Evolutionary conservation across 2,329 filamentous ascomycete species (phyloP), one percentile per base, ranked within the genome.

Genomic region (Diaporthe helianthi): DNA sequence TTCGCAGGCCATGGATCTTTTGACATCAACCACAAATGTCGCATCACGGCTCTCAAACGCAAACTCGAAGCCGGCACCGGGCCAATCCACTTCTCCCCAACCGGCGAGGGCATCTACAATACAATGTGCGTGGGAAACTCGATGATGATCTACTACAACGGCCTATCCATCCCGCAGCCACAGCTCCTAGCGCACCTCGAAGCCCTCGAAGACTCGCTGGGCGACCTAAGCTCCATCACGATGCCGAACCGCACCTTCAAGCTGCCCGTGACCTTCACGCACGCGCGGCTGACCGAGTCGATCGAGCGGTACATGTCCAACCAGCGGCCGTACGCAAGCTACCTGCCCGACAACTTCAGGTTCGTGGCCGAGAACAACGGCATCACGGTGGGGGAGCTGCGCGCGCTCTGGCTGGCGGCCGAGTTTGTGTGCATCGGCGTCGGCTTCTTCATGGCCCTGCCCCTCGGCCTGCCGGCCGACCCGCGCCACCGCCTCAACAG

Each of bases 1-100:
- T 12, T 7, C 10, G 2, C 13, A 61, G 58, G 87, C 26, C 78
- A 85, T 41, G 86, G 86, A 22, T 77, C 80, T 1, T 87, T 87
- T 71, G 82, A 89, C 70, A 78, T 89, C 68, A 87, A 89, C 75
- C 82, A 88, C 76, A 80, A 84, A 31, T 87, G 85, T 74, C 81
- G 86, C 53, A 83, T 85, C 19, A 87, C 85, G 3, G 84, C 84
- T 0, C 79, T 88, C 2, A 84, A 86, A 64, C 83, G 83, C 54
- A 80, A 81, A 7, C 73, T 88, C n/a, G 72, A 73, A 36, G 75
- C 80, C 71, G 72, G 70, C 24, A 76, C 71, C 1, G 75, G 74
- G 1, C 75, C 77, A 15, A 80, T 82, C 12, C 73, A 76, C 1
- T 80, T 82, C 15, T 80, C 68, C 3, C 15, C 66, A 1, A 49